phyloP scores from a whole-genome alignment of 345 rosid species.

The Salix koriyanagi region DNA sequence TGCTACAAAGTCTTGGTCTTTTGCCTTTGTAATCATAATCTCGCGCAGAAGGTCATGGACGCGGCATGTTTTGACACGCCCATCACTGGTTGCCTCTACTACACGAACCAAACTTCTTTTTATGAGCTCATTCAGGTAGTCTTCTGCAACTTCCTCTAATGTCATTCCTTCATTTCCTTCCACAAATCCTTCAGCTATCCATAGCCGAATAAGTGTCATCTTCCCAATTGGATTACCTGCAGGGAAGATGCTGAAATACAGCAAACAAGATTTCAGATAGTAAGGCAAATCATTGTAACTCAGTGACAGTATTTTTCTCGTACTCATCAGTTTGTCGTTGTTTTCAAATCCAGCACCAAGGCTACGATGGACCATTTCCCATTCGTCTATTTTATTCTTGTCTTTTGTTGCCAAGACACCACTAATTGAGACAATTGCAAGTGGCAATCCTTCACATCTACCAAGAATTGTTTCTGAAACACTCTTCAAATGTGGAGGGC shows the following conservation, averaged over 20 bases:
- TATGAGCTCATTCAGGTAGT: slow-evolving; percentile 3
- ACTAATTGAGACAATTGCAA: slow-evolving; percentile 26
- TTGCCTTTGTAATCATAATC: slow-evolving; percentile 1
- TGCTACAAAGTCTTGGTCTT: slow-evolving; percentile 10
- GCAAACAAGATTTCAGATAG: not conserved
- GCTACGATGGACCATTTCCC: slow-evolving; percentile 3
- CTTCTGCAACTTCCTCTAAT: slow-evolving; percentile 7
- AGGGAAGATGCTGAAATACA: not conserved
- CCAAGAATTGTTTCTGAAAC: slow-evolving; percentile 8
- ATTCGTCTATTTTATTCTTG: not conserved
- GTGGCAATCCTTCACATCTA: slow-evolving; percentile 28
- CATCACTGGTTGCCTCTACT: not conserved
- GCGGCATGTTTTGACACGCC: slow-evolving; percentile 5
- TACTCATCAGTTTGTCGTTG: not conserved
- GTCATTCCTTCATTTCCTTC: slow-evolving; percentile 1
- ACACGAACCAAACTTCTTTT: slow-evolving; percentile 7
- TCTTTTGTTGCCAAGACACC: slow-evolving; percentile 12
- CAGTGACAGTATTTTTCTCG: not conserved
- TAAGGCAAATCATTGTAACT: slow-evolving; percentile 6
- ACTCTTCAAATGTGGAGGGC: slow-evolving; percentile 19
- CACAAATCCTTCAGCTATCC: slow-evolving; percentile 13
- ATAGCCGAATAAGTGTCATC: not conserved
- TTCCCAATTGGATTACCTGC: not conserved
- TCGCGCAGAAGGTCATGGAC: slow-evolving; percentile 10
- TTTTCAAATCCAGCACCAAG: slow-evolving; percentile 2